Base-by-base conservation (phyloP, 1,284 basidiomycete species). In the Sporisorium graminicola region DNA sequence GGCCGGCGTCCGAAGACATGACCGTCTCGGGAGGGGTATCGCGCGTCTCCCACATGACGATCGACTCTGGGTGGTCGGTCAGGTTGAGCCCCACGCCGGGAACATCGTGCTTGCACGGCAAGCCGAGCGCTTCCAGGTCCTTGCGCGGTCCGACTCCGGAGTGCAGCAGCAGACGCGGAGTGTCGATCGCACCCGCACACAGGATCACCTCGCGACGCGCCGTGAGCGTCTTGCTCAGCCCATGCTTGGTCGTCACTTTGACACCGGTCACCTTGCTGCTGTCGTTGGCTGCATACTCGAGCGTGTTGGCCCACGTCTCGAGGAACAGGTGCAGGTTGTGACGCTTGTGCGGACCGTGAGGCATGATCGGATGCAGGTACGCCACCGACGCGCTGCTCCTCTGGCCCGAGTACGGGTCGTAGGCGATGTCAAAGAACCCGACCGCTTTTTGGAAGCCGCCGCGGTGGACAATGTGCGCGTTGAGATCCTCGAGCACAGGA, bases 21-120 rank as follows among this genome's bases (percentile, higher is more conserved):
- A 86, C 85, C 12, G 86, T 86, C 61, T 86, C 82, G 13, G 73
- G 54, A 2, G 85, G 85, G 13, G 84, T 85, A 22, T 83, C 78
- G 50, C 77, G 70, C 29, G 84, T 85, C 50, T 79, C 77, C 85
- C 84, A 86, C 77, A 82, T 84, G 50, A 82, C 80, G 56, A 86
- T 86, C 16, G 76, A 77, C 58, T 86, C 85, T 9, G 85, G 85
- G 64, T 90, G 89, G 58, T 90, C 89, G 53, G 89, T 88, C 7
- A 89, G 81, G 77, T 90, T 90, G 66, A 85, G 85, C 5, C 89
- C 89, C 1, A 90, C 89, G 6, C 88, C 88, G 5, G 88, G 87
- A 8, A 90, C 82, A 29, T 88, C 83, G 55, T 88, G 72, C 59
- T 86, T 85, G 37, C 86, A 73, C 2, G 84, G 73, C 37, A 90